Base-by-base conservation (phyloP, 805 yeast genomes). In the Wickerhamomyces alni region DNA sequence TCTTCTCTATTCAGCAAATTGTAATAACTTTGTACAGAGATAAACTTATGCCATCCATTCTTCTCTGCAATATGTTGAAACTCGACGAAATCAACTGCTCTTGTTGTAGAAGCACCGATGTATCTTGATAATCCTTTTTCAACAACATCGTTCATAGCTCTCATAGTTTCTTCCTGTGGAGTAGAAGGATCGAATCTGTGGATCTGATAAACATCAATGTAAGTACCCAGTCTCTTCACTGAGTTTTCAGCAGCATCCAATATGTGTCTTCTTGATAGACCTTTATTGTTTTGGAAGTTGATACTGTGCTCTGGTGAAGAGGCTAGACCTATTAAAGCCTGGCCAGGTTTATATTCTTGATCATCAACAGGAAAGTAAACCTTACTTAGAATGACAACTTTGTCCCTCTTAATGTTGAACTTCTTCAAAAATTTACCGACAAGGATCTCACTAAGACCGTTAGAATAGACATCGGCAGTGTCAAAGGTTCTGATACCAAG, bases 91-190 rank as follows among this genome's bases (percentile, higher is more conserved):
- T 75, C 74, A 16, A 59, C 57, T 2, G 77, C 69, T 46, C 61
- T 62, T 81, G 77, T 76, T 2, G 78, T 58, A 1, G 80, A 75
- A 2, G 82, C 80, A 7, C 82, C 82, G 39, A 77, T 66, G 51
- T 76, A 77, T 31, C 79, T 59, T 8, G 63, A 64, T 17, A 59
- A 52, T 16, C 79, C 78, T 30, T 48, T 37, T 35, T 60, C 55
- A 22, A 73, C 69, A 15, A 70, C 64, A 48, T 73, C 77, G 50
- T 75, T 67, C 48, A 75, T 59, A 1, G 80, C 72, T 47, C 58
- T 66, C 81, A 76, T 75, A 12, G 27, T 18, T 17, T 76, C 82
- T 35, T 64, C 63, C 42, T 65, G 62, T 21, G 79, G 75, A 6
- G 72, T 65, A 8, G 57, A 44, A 24, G 48, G 50, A 52, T 76